A percentile compares a stretch with the other conserved stretches of the same genome.
These are phyloP conservation scores for Hypoxylon sp. DNA, from an alignment of 2,329 filamentous ascomycete genomes.

Conservation along the genomic window DNA sequence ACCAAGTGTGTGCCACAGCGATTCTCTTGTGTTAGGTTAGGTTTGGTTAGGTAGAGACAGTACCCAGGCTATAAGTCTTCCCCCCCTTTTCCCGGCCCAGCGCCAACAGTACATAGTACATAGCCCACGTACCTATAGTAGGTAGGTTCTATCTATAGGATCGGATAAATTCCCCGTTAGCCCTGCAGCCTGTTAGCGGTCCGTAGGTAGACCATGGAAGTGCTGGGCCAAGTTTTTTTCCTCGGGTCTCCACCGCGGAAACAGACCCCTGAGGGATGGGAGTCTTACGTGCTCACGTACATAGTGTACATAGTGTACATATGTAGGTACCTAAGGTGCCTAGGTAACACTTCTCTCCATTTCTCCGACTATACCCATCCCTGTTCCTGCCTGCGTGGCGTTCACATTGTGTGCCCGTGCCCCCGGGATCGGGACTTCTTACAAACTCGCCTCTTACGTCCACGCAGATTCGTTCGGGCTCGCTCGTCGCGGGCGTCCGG, in stretches of 20 bases:
- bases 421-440: background rate
- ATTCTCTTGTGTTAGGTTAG: too few species aligned
- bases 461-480: background rate
- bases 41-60: too few species aligned
- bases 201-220: background rate
- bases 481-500: conserved; percentile 1
- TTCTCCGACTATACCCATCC: background rate
- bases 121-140: too few species aligned
- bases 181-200: background rate
- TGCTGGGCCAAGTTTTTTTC: background rate
- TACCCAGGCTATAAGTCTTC: too few species aligned
- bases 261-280: conserved; percentile 11
- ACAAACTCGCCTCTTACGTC: background rate
- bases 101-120: too few species aligned
- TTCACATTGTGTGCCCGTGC: background rate
- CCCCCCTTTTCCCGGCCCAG: background rate
- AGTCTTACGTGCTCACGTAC: background rate
- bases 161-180: conserved; percentile 10
- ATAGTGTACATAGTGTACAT: background rate
- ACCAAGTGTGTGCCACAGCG: too few species aligned
- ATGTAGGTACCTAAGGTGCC: background rate
- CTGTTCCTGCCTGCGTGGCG: background rate
- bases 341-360: too few species aligned
- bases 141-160: conserved; percentile 23
- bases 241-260: conserved; percentile 8